Percentiles rank a stretch among this genome's conserved stretches.
These are phyloP conservation scores for Durusdinium trenchii DNA, from an alignment of 73 alveolate genomes.

Conservation along the genomic window DNA sequence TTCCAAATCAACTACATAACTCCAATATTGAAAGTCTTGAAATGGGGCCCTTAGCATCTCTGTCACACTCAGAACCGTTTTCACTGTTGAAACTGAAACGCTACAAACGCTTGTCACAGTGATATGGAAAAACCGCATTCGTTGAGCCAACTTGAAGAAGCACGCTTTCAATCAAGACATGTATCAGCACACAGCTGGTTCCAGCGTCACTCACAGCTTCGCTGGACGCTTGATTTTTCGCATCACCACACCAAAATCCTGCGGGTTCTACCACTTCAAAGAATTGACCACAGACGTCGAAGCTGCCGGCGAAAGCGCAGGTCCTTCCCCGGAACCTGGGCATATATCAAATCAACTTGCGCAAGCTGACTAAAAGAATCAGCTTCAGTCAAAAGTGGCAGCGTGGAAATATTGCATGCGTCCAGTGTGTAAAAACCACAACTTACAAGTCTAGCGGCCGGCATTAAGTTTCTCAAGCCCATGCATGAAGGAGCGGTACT, in stretches of 20 bases:
- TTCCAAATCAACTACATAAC: too few species aligned
- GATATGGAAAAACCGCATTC: too few species aligned
- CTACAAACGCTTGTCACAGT: too few species aligned
- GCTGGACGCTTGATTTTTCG: background rate
- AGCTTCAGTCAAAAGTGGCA: too few species aligned
- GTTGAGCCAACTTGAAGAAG: too few species aligned
- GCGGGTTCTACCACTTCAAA: background rate
- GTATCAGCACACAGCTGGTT: too few species aligned
- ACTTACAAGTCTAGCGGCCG: background rate
- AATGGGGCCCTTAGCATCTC: background rate
- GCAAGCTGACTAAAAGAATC: too few species aligned
- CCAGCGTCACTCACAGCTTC: background rate
- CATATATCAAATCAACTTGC: background rate
- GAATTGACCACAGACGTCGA: background rate
- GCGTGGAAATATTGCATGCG: too few species aligned
- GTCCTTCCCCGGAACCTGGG: conserved; percentile 16
- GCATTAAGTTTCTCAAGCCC: background rate
- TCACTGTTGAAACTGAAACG: conserved; percentile 1
- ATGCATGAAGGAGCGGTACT: background rate
- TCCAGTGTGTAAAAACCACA: background rate
- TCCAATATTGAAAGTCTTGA: too few species aligned
- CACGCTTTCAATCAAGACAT: too few species aligned
- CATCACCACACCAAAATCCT: background rate
- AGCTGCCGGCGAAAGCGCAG: background rate
- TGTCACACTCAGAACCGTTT: background rate